Conservation (phyloP, 164 flowering plant genomes). For the Vitis rotundifolia region DNA sequence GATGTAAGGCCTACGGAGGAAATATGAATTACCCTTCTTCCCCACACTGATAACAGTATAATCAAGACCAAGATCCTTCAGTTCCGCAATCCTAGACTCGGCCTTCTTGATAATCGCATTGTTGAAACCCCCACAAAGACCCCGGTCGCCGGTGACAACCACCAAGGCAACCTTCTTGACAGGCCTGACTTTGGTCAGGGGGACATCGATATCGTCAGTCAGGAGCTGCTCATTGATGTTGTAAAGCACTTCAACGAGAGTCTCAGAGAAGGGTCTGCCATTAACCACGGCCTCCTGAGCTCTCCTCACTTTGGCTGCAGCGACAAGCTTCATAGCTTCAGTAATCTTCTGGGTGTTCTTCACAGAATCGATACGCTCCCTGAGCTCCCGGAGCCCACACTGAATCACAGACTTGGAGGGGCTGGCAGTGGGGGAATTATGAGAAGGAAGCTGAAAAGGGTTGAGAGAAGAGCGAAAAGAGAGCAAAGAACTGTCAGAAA, state of each 20-base stretch:
- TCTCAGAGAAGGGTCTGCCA: slow-evolving; percentile 75
- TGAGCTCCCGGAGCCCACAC: slow-evolving; percentile 63
- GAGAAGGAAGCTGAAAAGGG: slow-evolving; percentile 40
- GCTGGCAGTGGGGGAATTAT: slow-evolving; percentile 21
- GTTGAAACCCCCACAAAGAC: slow-evolving; percentile 90
- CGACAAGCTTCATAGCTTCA: slow-evolving; percentile 92
- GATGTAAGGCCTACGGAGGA: slow-evolving; percentile 41
- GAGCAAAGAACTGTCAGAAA: slow-evolving; percentile 34
- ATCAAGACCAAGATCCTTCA: slow-evolving; percentile 57
- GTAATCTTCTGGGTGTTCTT: slow-evolving; percentile 87
- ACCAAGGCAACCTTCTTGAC: slow-evolving; percentile 81
- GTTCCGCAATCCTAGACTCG: slow-evolving; percentile 58
- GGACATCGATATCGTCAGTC: slow-evolving; percentile 64
- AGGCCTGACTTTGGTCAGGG: slow-evolving; percentile 64
- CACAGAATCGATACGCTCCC: slow-evolving; percentile 62
- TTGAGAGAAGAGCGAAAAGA: slow-evolving; percentile 35
- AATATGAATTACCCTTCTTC: slow-evolving; percentile 79
- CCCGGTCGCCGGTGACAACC: slow-evolving; percentile 82
- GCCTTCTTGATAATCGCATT: slow-evolving; percentile 59
- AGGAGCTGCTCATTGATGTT: slow-evolving; percentile 59
- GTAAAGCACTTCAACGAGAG: slow-evolving; percentile 63
- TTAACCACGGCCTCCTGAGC: slow-evolving; percentile 94
- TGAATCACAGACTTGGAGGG: slow-evolving; percentile 30
- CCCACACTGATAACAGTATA: slow-evolving; percentile 72
- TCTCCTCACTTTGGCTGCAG: slow-evolving; percentile 81